These are phyloP conservation scores for Blastobotrys muscicola DNA, from an alignment of 805 yeast genomes.

Conservation along the genomic window DNA sequence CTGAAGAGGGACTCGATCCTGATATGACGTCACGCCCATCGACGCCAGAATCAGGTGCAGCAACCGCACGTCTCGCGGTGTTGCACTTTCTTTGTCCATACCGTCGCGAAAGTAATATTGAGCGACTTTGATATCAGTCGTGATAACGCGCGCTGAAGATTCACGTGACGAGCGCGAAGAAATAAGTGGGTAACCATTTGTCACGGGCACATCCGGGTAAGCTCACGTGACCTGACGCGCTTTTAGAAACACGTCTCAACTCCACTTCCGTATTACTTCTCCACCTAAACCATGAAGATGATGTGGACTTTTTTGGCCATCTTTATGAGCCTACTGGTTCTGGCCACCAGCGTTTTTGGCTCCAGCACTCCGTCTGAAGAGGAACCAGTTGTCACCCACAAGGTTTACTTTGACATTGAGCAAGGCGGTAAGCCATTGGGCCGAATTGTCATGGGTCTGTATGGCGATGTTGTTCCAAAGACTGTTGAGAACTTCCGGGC, in stretches of 20 bases:
- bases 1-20: constrained; percentile 92
- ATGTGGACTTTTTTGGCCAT: constrained; percentile 16
- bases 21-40: constrained; percentile 83
- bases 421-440: constrained; percentile 76
- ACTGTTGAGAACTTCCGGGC: constrained; percentile 85
- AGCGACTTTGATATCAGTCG: not conserved
- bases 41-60: constrained; percentile 87
- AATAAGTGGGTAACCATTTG: too few species aligned
- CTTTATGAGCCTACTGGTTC: constrained; percentile 11
- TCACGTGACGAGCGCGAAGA: not conserved
- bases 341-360: constrained; percentile 12
- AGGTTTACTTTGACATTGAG: constrained; percentile 76
- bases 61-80: constrained; percentile 85
- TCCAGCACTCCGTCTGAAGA: constrained; percentile 10
- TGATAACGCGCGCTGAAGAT: not conserved
- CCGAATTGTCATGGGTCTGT: constrained; percentile 76
- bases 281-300: constrained; percentile 15
- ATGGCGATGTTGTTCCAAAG: constrained; percentile 78
- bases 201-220: too few species aligned
- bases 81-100: constrained; percentile 9
- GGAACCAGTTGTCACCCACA: constrained; percentile 51
- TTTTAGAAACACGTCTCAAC: not conserved
- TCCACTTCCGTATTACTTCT: not conserved
- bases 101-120: not conserved
- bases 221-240: too few species aligned